These are phyloP conservation scores for Kwoniella newhampshirensis DNA, from an alignment of 768 basidiomycete genomes.

Conservation along the genomic window DNA sequence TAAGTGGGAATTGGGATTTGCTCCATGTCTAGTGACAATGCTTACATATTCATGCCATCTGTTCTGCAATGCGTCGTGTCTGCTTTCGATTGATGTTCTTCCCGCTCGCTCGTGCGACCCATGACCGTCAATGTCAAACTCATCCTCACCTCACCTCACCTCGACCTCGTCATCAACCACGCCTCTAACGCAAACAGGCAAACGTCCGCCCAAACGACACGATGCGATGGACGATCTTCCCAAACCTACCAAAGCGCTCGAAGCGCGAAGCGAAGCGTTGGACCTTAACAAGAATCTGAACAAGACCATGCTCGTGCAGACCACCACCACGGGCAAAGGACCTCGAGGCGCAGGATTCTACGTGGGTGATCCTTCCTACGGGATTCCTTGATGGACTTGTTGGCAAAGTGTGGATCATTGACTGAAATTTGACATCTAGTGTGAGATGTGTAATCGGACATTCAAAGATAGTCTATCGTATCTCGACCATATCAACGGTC, in stretches of 20 bases:
- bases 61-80: too few species aligned
- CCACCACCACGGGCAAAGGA: slow-evolving; percentile 58
- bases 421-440: slow-evolving; percentile 52
- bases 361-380: slow-evolving; percentile 52
- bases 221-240: slow-evolving; percentile 66
- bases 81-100: too few species aligned
- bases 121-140: too few species aligned
- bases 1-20: too few species aligned
- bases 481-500: slow-evolving; percentile 91
- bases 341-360: slow-evolving; percentile 80
- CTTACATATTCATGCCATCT: too few species aligned
- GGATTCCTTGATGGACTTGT: too few species aligned
- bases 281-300: slow-evolving; percentile 92
- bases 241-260: slow-evolving; percentile 89
- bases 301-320: slow-evolving; percentile 90
- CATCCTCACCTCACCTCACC: too few species aligned
- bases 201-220: slow-evolving; percentile 52
- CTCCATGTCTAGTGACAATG: too few species aligned
- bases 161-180: too few species aligned
- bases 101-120: too few species aligned
- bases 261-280: slow-evolving; percentile 76
- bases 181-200: too few species aligned
- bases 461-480: slow-evolving; percentile 94
- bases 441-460: slow-evolving; percentile 84
- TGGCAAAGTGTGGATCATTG: neutral